These are phyloP conservation scores for Ajuga chamaepitys DNA, from an alignment of 257 asterid genomes.

Conservation along the genomic window DNA sequence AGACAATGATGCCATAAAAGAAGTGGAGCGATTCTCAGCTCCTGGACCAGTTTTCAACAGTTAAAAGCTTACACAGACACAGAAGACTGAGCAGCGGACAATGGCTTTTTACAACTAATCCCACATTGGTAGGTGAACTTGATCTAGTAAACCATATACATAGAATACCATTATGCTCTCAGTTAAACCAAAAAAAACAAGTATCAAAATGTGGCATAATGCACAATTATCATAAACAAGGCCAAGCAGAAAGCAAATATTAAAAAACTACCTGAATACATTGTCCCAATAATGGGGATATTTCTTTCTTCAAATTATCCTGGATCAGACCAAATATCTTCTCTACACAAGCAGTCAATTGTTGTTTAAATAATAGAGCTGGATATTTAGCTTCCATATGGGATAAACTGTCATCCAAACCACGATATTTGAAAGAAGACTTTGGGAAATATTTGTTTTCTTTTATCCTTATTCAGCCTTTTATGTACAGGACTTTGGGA, in stretches of 20 bases:
- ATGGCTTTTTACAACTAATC: neutral
- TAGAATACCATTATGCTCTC: neutral
- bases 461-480: too few species aligned
- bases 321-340: too few species aligned
- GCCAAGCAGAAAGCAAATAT: neutral
- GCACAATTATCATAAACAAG: neutral
- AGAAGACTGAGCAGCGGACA: neutral
- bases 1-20: neutral
- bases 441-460: too few species aligned
- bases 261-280: constrained; percentile 74
- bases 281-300: constrained; percentile 71
- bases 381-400: constrained; percentile 95
- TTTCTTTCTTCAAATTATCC: too few species aligned
- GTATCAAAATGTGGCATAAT: neutral
- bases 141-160: neutral
- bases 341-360: too few species aligned
- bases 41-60: neutral
- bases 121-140: neutral
- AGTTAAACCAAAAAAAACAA: too few species aligned
- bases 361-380: constrained; percentile 73
- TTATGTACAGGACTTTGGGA: too few species aligned
- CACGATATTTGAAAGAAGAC: constrained; percentile 59
- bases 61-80: neutral
- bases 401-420: constrained; percentile 71
- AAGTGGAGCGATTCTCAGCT: neutral